These are phyloP conservation scores for Conidiobolus incongruus DNA, from an alignment of 371 early-diverging fungal species.

Conservation along the genomic window DNA sequence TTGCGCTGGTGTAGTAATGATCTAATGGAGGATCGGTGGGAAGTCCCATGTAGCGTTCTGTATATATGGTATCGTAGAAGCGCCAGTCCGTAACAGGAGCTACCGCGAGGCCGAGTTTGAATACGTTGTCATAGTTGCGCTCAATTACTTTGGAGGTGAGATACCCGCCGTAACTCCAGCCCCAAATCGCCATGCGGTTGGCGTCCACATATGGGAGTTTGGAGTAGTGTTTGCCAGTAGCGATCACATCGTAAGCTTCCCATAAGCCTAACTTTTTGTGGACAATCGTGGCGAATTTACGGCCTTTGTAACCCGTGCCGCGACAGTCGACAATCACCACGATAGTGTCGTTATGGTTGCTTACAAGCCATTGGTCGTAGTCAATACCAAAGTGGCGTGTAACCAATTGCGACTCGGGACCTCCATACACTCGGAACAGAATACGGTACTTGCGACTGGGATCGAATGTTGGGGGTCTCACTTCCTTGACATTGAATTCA, in stretches of 20 bases:
- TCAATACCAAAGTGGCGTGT: conserved; percentile 37
- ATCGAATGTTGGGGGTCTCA: background rate
- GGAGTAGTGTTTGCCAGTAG: conserved; percentile 45
- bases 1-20: conserved; percentile 61
- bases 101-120: conserved; percentile 72
- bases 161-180: conserved; percentile 89
- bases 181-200: conserved; percentile 80
- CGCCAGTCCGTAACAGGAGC: conserved; percentile 95
- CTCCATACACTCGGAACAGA: conserved; percentile 42
- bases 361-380: background rate
- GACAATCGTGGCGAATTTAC: conserved; percentile 55
- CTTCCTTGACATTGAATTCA: background rate
- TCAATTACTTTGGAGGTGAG: conserved; percentile 71
- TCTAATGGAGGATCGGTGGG: conserved; percentile 38
- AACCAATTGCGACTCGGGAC: conserved; percentile 77
- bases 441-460: background rate
- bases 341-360: conserved; percentile 12
- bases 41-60: conserved; percentile 89
- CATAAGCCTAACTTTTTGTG: conserved; percentile 50
- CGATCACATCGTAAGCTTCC: conserved; percentile 71
- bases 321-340: conserved; percentile 14
- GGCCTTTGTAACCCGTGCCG: conserved; percentile 39
- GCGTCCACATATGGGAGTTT: conserved; percentile 48
- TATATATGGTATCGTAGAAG: conserved; percentile 74
- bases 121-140: conserved; percentile 47